A percentile compares a stretch with the other conserved stretches of the same genome.
Conservation (phyloP, 805 yeast genomes). For the Millerozyma acaciae region DNA sequence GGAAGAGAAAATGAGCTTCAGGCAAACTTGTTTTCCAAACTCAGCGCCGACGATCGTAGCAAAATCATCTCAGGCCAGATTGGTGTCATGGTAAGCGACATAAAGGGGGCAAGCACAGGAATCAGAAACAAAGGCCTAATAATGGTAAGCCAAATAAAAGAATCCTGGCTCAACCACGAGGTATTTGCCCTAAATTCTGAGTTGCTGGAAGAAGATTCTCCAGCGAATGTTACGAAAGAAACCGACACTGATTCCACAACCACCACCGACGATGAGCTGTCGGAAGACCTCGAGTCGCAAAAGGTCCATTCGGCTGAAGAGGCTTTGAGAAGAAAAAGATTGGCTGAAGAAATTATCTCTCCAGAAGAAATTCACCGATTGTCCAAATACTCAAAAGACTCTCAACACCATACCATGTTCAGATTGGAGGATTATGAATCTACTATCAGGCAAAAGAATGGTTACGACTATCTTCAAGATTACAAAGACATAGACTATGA, state of each 20-base stretch:
- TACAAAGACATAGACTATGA: slow-evolving; percentile 1
- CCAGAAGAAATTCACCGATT: background rate
- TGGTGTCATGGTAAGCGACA: slow-evolving; percentile 12
- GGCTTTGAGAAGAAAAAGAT: slow-evolving; percentile 1
- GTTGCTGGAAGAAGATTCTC: slow-evolving; percentile 1
- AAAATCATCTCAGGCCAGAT: slow-evolving; percentile 4
- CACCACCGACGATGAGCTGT: no score
- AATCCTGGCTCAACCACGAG: slow-evolving; percentile 6
- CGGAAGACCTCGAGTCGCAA: no score
- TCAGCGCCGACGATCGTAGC: slow-evolving; percentile 4
- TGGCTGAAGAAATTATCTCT: background rate
- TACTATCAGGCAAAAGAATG: background rate
- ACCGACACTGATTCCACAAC: no score
- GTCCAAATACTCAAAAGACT: background rate
- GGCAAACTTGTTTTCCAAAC: slow-evolving; percentile 5
- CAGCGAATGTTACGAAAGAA: no score
- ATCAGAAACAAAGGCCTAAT: slow-evolving; percentile 7
- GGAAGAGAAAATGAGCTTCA: slow-evolving; percentile 5
- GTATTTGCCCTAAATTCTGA: slow-evolving; percentile 4
- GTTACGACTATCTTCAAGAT: slow-evolving; percentile 1
- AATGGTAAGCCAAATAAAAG: slow-evolving; percentile 13
- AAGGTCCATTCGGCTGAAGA: slow-evolving; percentile 1
- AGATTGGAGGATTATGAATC: background rate
- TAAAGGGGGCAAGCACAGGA: slow-evolving; percentile 4
- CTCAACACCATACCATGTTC: background rate